These are phyloP conservation scores for Turritis glabra DNA, from an alignment of 345 rosid species.

Conservation along the genomic window DNA sequence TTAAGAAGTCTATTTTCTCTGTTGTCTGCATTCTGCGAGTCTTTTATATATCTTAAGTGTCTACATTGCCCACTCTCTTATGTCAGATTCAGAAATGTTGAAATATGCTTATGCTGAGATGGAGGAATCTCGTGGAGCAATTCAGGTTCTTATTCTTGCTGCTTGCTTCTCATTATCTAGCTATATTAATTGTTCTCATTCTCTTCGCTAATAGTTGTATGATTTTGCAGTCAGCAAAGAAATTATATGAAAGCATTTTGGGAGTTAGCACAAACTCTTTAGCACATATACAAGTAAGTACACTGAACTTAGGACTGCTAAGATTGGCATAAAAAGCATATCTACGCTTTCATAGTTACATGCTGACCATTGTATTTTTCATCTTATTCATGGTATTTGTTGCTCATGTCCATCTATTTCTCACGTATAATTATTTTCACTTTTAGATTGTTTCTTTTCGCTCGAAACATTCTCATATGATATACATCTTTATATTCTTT, in stretches of 20 bases:
- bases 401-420: slow-evolving; percentile 2
- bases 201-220: slow-evolving; percentile 29
- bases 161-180: slow-evolving; percentile 17
- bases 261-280: slow-evolving; percentile 68
- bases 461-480: slow-evolving; percentile 23
- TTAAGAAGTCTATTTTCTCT: neutral
- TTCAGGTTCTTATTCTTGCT: slow-evolving; percentile 48
- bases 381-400: neutral
- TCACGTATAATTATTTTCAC: neutral
- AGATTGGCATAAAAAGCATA: slow-evolving; percentile 7
- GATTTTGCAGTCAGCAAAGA: slow-evolving; percentile 77
- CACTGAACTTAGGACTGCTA: slow-evolving; percentile 8
- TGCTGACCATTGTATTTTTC: neutral
- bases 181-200: slow-evolving; percentile 3
- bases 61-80: slow-evolving; percentile 21
- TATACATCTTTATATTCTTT: slow-evolving; percentile 20
- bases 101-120: slow-evolving; percentile 94
- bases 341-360: neutral
- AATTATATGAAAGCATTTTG: slow-evolving; percentile 73
- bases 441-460: neutral
- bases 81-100: slow-evolving; percentile 78
- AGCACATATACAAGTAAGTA: slow-evolving; percentile 83
- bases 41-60: neutral
- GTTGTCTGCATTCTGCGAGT: neutral
- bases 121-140: slow-evolving; percentile 93